These are phyloP conservation scores for Lathyrus tuberosus DNA, from an alignment of 306 rosid genomes.

Conservation along the genomic window DNA sequence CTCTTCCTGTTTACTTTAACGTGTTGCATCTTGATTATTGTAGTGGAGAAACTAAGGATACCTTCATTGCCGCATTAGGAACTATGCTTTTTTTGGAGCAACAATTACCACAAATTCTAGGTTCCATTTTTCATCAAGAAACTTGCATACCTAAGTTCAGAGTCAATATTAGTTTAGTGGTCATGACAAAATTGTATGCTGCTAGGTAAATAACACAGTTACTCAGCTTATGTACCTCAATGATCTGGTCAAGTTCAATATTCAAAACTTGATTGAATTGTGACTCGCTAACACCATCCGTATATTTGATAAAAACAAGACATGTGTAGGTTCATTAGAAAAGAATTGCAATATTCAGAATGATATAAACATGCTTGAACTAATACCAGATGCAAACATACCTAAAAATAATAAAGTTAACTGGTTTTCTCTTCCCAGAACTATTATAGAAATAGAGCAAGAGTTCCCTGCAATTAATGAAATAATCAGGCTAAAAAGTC, in stretches of 20 bases:
- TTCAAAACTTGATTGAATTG: constrained; percentile 94
- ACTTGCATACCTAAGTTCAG: constrained; percentile 72
- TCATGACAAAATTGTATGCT: neutral
- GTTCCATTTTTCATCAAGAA: constrained; percentile 80
- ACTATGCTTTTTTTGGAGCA: too few species aligned
- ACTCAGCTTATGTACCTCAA: constrained; percentile 57
- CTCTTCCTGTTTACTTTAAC: too few species aligned
- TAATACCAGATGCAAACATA: constrained; percentile 14
- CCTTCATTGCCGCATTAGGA: too few species aligned
- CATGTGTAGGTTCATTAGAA: constrained; percentile 6
- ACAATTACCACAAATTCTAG: constrained; percentile 90
- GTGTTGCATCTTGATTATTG: too few species aligned
- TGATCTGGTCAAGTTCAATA: constrained; percentile 77
- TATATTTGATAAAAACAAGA: constrained; percentile 32
- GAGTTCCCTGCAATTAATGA: constrained; percentile 71
- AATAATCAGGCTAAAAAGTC: constrained; percentile 21
- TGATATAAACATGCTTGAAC: constrained; percentile 16
- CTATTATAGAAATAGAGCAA: constrained; percentile 78
- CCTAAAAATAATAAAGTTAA: constrained; percentile 95
- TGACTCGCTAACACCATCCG: constrained; percentile 98
- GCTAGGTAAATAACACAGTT: neutral
- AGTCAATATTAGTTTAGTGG: neutral
- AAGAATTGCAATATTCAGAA: constrained; percentile 2
- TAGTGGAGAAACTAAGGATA: too few species aligned
- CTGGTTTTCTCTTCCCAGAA: constrained; percentile 86